A percentile compares a stretch with the other conserved stretches of the same genome.
phyloP scores from a whole-genome alignment of 176 grass and related monocot species.

The Elymus sibiricus region DNA sequence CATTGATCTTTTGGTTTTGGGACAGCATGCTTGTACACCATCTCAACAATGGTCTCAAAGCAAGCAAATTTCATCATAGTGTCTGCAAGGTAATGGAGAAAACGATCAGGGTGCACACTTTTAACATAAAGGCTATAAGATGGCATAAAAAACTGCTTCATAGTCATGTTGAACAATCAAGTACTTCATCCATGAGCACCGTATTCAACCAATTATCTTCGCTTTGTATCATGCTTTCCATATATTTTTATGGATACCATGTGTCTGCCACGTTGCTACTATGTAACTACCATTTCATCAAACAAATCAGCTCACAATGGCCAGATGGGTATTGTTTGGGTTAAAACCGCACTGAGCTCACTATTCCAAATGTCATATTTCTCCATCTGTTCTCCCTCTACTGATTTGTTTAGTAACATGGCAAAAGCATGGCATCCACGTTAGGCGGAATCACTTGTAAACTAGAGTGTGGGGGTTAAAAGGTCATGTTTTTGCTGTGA shows the following conservation, averaged over 20 bases:
- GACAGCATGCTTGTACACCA: constrained; percentile 71
- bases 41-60: constrained; percentile 82
- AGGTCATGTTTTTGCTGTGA: not conserved
- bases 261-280: not conserved
- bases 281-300: not conserved
- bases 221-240: not conserved
- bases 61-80: constrained; percentile 97
- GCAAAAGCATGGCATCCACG: not conserved
- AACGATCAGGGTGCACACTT: not conserved
- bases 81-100: constrained; percentile 41
- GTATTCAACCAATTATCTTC: not conserved
- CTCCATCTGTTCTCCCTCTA: not conserved
- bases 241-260: not conserved
- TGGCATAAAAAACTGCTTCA: not conserved
- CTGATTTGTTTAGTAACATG: not conserved
- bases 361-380: not conserved
- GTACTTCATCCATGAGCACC: constrained; percentile 15
- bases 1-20: constrained; percentile 86
- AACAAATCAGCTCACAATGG: not conserved
- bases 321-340: not conserved
- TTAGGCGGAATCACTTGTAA: not conserved
- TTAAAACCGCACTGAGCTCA: not conserved
- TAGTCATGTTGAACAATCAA: not conserved
- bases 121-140: not conserved
- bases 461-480: not conserved